Base-by-base conservation (phyloP, 176 grass and related monocot species). In the Ensete glaucum region DNA sequence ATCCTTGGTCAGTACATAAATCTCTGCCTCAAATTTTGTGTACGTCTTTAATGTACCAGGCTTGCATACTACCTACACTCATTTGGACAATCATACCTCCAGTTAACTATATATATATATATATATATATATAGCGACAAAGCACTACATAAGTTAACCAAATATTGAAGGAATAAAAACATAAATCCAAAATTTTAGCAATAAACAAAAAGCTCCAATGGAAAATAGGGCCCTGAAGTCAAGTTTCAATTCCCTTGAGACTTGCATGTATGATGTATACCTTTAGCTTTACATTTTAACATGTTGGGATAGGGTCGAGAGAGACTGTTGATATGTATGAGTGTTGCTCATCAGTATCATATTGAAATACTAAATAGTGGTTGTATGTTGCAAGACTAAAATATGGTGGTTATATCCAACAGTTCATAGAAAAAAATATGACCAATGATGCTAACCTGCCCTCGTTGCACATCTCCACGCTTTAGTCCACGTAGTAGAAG, bases 401-500 rank as follows among this genome's bases (percentile, higher is more conserved):
- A 65, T 25, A 27, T 20, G 16, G 69, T 9, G 1, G 27, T 72
- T 53, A 6, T 43, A 3, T 43, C 34, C 69, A 72, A 53, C 49
- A 53, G 11, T 12, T 17, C 55, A 54, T 0, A 54, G 21, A 9
- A 21, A 43, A 50, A 52, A 22, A 23, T 52, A 67, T 75, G 77
- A 43, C 62, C 1, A 15, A 9, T 67, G 16, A 78, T 50, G 55
- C 52, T 75, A 54, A 99, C 95, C 95, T 99, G 95, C 1, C 95
- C 95, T 71, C 88, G 90, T 73, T 99, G 82, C 1, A 99, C 88
- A 81, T 99, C 95, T 83, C 86, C 88, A 59, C 95, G 88, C 76
- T 99, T 94, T 54, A 99, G 78, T 80, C 90, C 95, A 89, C 95
- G 95, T 48, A 99, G 84, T 73, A 99, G 80, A 78, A 99, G 88